Percentiles rank a stretch among this genome's conserved stretches.
phyloP scores from a whole-genome alignment of 2,329 filamentous ascomycete species.

The Sphaerulina musiva region DNA sequence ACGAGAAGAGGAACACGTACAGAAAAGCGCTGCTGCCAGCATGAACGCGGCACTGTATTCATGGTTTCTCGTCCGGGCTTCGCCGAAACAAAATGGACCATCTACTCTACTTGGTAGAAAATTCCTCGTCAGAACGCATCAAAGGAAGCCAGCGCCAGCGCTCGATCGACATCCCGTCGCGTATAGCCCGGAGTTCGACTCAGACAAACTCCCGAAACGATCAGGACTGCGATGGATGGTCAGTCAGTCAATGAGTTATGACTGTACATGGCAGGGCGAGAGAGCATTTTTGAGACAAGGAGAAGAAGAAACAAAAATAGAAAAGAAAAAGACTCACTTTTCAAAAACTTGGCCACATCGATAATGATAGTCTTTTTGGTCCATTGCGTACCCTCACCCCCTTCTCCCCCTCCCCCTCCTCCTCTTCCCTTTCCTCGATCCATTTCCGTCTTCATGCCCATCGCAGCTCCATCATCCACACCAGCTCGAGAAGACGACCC shows the following conservation, averaged over 20 bases:
- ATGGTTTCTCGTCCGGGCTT: too few relatives aligned
- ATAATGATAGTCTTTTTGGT: conserved; percentile 37
- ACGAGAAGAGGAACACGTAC: too few relatives aligned
- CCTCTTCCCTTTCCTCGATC: not conserved
- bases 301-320: not conserved
- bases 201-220: conserved; percentile 37
- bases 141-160: conserved; percentile 31
- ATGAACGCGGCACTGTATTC: too few relatives aligned
- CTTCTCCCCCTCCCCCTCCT: not conserved
- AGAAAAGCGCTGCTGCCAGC: too few relatives aligned
- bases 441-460: not conserved
- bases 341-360: conserved; percentile 40
- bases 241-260: not conserved
- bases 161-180: conserved; percentile 39
- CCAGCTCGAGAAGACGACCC: not conserved
- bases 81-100: too few relatives aligned
- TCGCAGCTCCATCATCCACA: not conserved
- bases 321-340: conserved; percentile 33
- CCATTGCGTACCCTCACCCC: not conserved
- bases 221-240: conserved; percentile 25
- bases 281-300: not conserved
- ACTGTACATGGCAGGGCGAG: too few relatives aligned
- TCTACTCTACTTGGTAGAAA: too few relatives aligned
- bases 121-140: conserved; percentile 16
- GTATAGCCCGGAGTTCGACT: conserved; percentile 42